Conservation (phyloP, 2,329 filamentous ascomycete genomes). For the Paraphaeosphaeria minitans region DNA sequence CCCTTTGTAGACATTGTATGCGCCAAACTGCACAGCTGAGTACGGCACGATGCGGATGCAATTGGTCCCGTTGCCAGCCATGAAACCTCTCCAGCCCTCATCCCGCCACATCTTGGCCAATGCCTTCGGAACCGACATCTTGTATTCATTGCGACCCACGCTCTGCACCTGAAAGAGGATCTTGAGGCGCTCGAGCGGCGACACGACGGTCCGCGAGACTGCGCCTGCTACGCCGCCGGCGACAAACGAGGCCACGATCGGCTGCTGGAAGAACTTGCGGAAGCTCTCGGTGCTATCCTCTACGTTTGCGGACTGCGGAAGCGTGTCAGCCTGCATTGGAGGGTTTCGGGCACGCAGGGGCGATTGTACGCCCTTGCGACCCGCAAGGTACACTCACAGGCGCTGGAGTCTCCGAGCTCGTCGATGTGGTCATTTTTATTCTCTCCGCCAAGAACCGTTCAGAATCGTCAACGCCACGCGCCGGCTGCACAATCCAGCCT, state of each 20-base stretch:
- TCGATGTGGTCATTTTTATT: conserved; percentile 27
- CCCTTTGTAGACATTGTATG: conserved; percentile 96
- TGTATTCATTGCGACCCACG: conserved; percentile 87
- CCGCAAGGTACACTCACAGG: conserved; percentile 19
- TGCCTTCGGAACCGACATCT: conserved; percentile 86
- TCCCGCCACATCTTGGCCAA: conserved; percentile 95
- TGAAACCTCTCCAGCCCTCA: conserved; percentile 95
- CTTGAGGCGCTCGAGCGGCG: conserved; percentile 92
- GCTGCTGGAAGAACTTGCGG: conserved; percentile 67
- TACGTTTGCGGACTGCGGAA: conserved; percentile 17
- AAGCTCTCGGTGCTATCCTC: conserved; percentile 28
- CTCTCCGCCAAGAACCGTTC: conserved; percentile 12
- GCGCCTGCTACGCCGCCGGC: conserved; percentile 93
- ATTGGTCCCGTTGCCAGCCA: conserved; percentile 97
- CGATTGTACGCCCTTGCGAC: conserved; percentile 15
- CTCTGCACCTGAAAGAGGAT: conserved; percentile 98
- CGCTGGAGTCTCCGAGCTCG: conserved; percentile 23
- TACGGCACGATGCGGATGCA: conserved; percentile 98
- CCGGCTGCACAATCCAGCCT: conserved; percentile 18
- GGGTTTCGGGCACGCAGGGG: background rate
- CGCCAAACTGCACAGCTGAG: conserved; percentile 96
- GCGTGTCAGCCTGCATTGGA: conserved; percentile 20
- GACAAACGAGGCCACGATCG: conserved; percentile 88
- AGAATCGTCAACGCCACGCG: conserved; percentile 16
- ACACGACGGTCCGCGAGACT: conserved; percentile 96